A percentile compares a stretch with the other conserved stretches of the same genome.
Evolutionary conservation across 179 eudicot genomes (phyloP).

Genomic region (Spergularia azorica): DNA sequence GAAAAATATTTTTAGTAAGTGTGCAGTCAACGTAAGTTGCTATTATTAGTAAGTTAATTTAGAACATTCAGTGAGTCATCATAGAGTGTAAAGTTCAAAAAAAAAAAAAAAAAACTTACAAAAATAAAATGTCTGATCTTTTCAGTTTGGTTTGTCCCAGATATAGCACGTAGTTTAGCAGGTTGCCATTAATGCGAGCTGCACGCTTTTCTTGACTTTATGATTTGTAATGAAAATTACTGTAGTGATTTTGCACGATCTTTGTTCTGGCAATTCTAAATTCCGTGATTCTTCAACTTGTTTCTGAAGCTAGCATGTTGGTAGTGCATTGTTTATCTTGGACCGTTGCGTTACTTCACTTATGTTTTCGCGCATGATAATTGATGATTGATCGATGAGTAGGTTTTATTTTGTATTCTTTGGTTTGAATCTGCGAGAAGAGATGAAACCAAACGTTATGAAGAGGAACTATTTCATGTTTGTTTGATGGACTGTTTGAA

Average conservation of each 20-base stretch:
- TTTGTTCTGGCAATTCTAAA: slow-evolving; percentile 8
- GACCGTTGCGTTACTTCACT: too few relatives aligned
- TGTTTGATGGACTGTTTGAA: too few relatives aligned
- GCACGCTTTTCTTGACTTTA: slow-evolving; percentile 29
- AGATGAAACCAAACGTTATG: too few relatives aligned
- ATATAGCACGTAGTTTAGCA: not conserved
- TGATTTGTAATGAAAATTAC: not conserved
- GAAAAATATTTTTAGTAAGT: not conserved
- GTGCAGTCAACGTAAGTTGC: not conserved
- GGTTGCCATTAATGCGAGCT: slow-evolving; percentile 25
- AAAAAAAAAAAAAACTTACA: too few relatives aligned
- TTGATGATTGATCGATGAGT: too few relatives aligned
- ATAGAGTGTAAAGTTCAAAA: not conserved
- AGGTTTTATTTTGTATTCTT: too few relatives aligned
- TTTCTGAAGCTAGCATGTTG: too few relatives aligned
- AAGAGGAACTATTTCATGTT: too few relatives aligned
- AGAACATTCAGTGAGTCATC: slow-evolving; percentile 14
- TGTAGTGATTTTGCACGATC: slow-evolving; percentile 26
- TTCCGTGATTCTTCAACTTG: slow-evolving; percentile 1
- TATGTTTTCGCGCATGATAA: too few relatives aligned
- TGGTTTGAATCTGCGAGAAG: too few relatives aligned
- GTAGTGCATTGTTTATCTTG: too few relatives aligned
- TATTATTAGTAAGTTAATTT: not conserved
- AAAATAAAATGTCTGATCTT: too few relatives aligned
- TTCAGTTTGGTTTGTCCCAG: not conserved